Evolutionary conservation across 768 basidiomycete genomes (phyloP).

Genomic region (Cubamyces sp.): DNA sequence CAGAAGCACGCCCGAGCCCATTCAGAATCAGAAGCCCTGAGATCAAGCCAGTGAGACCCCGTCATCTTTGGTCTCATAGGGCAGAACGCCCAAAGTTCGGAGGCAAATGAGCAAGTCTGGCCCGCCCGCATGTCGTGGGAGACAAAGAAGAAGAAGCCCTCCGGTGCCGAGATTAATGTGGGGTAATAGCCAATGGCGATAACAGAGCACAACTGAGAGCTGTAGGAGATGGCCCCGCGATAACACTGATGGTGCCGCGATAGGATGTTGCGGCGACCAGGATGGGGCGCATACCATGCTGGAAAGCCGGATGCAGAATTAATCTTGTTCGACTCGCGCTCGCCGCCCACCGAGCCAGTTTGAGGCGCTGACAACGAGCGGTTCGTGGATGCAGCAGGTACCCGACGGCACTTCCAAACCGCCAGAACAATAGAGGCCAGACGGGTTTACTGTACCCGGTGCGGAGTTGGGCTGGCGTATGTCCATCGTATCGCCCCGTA

Average conservation of each 20-base stretch:
- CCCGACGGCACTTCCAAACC: slow-evolving; percentile 16
- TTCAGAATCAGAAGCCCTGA: slow-evolving; percentile 12
- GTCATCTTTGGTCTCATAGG: slow-evolving; percentile 6
- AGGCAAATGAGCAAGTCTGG: slow-evolving; percentile 1
- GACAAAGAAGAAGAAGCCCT: slow-evolving; percentile 2
- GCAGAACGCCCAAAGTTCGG: slow-evolving; percentile 6
- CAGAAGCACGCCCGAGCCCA: slow-evolving; percentile 4
- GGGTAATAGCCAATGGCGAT: slow-evolving; percentile 21
- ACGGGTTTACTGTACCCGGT: slow-evolving; percentile 5
- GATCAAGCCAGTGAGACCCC: slow-evolving; percentile 13
- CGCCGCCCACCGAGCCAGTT: not conserved
- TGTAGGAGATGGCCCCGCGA: slow-evolving; percentile 12
- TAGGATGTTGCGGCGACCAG: slow-evolving; percentile 11
- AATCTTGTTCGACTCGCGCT: not conserved
- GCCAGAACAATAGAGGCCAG: slow-evolving; percentile 12
- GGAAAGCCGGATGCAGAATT: slow-evolving; percentile 17
- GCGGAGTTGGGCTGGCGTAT: slow-evolving; percentile 10
- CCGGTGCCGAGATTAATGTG: slow-evolving; percentile 24
- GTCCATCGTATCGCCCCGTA: not conserved
- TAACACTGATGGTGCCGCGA: slow-evolving; percentile 22
- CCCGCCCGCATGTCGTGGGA: slow-evolving; percentile 14
- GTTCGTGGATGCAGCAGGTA: slow-evolving; percentile 13
- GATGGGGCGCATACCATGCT: not conserved
- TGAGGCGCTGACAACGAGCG: slow-evolving; percentile 6
- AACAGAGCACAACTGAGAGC: slow-evolving; percentile 8